Conservation (phyloP, 75 land plant genomes). For the Cupressus sempervirens region DNA sequence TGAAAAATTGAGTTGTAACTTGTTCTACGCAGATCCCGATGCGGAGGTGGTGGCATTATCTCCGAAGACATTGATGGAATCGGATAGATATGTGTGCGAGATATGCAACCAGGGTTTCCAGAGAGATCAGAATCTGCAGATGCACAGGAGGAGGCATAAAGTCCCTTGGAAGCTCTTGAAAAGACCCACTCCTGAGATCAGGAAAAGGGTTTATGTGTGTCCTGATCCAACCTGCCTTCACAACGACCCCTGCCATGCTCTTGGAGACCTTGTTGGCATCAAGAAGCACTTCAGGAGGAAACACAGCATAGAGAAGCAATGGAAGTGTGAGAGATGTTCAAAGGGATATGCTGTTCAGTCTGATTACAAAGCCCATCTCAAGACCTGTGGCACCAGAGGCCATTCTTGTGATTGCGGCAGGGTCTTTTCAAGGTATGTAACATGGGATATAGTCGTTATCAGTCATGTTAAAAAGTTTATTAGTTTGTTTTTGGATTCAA, state of each 20-base stretch:
- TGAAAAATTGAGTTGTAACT: not conserved
- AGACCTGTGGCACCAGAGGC: constrained; percentile 45
- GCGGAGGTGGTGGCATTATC: constrained; percentile 90
- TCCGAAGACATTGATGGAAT: constrained; percentile 75
- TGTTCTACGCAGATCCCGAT: constrained; percentile 61
- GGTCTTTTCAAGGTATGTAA: constrained; percentile 37
- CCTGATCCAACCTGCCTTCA: constrained; percentile 88
- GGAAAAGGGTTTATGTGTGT: constrained; percentile 89
- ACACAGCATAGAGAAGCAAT: constrained; percentile 58
- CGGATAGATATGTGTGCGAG: constrained; percentile 86
- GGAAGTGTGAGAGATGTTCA: constrained; percentile 37
- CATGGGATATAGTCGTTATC: too few species aligned
- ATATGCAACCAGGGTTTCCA: constrained; percentile 96
- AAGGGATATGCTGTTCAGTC: constrained; percentile 49
- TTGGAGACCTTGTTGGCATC: constrained; percentile 94
- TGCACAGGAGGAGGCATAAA: constrained; percentile 91
- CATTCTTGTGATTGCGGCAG: constrained; percentile 45
- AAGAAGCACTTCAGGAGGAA: constrained; percentile 92
- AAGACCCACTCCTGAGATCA: constrained; percentile 37
- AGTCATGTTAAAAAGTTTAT: too few species aligned
- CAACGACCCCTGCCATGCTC: constrained; percentile 90
- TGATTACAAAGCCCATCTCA: constrained; percentile 43
- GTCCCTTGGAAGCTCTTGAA: constrained; percentile 94
- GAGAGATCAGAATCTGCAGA: constrained; percentile 90
- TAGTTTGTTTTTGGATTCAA: too few species aligned